phyloP scores from a whole-genome alignment of 139 green algal genomes.

The Tetradesmus lagerheimii region DNA sequence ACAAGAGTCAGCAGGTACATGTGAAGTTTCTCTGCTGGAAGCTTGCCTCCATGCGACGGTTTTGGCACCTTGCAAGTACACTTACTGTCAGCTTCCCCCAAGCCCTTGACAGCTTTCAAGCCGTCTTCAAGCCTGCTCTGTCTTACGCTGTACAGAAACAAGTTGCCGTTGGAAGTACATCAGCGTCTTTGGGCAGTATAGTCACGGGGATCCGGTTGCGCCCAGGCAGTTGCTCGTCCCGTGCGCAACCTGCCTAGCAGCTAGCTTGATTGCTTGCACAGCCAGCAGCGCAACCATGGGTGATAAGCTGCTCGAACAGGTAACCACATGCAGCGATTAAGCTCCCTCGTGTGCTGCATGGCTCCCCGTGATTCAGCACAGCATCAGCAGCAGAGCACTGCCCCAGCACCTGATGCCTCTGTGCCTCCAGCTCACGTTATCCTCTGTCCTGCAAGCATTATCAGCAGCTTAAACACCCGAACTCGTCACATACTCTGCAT shows the following conservation, averaged over 20 bases:
- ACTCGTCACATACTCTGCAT: background rate
- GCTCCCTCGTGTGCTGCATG: conserved; percentile 65
- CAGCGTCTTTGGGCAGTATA: background rate
- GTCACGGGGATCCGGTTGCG: background rate
- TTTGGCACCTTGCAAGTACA: background rate
- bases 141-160: no score
- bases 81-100: background rate
- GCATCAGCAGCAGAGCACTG: background rate
- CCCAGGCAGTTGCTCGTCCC: background rate
- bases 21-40: background rate
- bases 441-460: background rate
- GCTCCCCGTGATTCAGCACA: background rate
- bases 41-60: background rate
- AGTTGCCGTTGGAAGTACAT: no score
- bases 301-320: conserved; percentile 70
- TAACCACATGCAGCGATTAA: conserved; percentile 11
- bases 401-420: background rate
- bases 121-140: background rate
- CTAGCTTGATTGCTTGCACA: background rate
- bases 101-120: background rate
- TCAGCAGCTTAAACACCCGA: background rate
- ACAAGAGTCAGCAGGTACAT: background rate
- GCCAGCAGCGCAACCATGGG: conserved; percentile 6
- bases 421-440: background rate
- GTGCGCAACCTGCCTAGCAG: background rate